Evolutionary conservation across 441 rosid species (phyloP), one percentile per base, ranked within the genome.

Genomic region (Metrosideros polymorpha): DNA sequence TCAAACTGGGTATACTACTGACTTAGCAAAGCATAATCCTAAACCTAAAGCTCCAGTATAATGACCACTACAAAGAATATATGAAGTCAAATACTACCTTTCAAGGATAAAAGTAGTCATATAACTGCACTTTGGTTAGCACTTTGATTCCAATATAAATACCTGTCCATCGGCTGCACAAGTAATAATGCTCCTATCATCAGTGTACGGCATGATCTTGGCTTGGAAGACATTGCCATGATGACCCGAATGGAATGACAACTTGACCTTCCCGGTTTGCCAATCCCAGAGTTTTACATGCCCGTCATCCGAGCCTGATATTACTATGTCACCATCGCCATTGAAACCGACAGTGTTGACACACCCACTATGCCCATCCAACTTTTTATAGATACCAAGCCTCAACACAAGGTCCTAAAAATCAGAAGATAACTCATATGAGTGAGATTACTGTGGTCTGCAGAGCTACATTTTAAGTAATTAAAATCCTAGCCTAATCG

Each of bases 131-230:
- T 35, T 19, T 15, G n/a, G 82, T 54, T 22, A 76, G 82, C 61
- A 53, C 24, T 85, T 15, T 17, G 25, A 24, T 66, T 35, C 50
- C 6, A 71, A 39, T 24, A 27, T 35, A 87, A 35, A 86, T 88
- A 95, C 99, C 99, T 94, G 93, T 76, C 99, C 99, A 90, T 96
- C 99, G 2, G 98, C 99, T 89, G 98, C 99, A 91, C 98, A 97
- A 19, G 99, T 94, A 27, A 97, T 95, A 88, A 96, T 92, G 90
- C 94, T 95, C 35, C 93, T 93, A 87, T 96, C 98, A 91, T 93
- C 96, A 2, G 98, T 87, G 89, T 88, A 93, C 51, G 99, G 98
- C 98, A 95, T 93, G 86, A 95, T 87, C 89, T 94, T 95, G 6
- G 99, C 99, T 86, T 97, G 98, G 87, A 97, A 97, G 35, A 95